Percentiles rank a stretch among this genome's conserved stretches.
These are phyloP conservation scores for Friedmanniomyces simplex DNA, from an alignment of 495 filamentous ascomycete genomes.

Conservation along the genomic window DNA sequence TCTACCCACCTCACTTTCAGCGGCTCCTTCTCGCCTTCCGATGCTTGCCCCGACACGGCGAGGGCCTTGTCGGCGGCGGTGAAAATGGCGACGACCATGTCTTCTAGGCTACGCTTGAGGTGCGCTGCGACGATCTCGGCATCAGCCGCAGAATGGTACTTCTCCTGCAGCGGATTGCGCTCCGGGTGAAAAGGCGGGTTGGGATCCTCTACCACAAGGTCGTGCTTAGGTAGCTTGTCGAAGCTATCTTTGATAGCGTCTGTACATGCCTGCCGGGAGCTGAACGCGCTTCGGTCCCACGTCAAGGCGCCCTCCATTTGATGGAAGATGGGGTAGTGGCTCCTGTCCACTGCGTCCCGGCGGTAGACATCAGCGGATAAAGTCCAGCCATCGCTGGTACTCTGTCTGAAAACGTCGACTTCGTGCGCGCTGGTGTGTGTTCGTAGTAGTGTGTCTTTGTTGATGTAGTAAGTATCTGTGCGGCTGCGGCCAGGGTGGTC, in stretches of 20 bases:
- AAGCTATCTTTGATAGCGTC: slow-evolving; percentile 4
- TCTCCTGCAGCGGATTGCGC: slow-evolving; percentile 70
- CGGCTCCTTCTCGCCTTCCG: slow-evolving; percentile 54
- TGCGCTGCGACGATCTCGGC: slow-evolving; percentile 75
- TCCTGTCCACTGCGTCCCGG: slow-evolving; percentile 85
- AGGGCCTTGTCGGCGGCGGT: slow-evolving; percentile 59
- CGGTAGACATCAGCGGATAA: slow-evolving; percentile 95
- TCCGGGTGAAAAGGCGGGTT: slow-evolving; percentile 70
- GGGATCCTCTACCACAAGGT: slow-evolving; percentile 66
- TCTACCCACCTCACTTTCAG: slow-evolving; percentile 87
- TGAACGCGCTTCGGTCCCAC: slow-evolving; percentile 64
- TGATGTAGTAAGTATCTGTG: slow-evolving; percentile 94
- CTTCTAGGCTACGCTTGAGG: slow-evolving; percentile 79
- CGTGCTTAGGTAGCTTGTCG: slow-evolving; percentile 39
- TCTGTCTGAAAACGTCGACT: slow-evolving; percentile 65
- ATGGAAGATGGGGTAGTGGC: slow-evolving; percentile 94
- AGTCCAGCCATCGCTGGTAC: slow-evolving; percentile 67
- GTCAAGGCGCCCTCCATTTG: slow-evolving; percentile 94
- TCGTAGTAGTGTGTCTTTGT: slow-evolving; percentile 68
- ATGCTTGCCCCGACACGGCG: slow-evolving; percentile 37
- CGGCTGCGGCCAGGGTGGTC: slow-evolving; percentile 83
- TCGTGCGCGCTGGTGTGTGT: slow-evolving; percentile 94
- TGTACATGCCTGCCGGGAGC: background rate
- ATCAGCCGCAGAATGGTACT: slow-evolving; percentile 61
- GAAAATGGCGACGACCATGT: slow-evolving; percentile 84